phyloP scores from a whole-genome alignment of 306 rosid species.

The Neltuma alba region DNA sequence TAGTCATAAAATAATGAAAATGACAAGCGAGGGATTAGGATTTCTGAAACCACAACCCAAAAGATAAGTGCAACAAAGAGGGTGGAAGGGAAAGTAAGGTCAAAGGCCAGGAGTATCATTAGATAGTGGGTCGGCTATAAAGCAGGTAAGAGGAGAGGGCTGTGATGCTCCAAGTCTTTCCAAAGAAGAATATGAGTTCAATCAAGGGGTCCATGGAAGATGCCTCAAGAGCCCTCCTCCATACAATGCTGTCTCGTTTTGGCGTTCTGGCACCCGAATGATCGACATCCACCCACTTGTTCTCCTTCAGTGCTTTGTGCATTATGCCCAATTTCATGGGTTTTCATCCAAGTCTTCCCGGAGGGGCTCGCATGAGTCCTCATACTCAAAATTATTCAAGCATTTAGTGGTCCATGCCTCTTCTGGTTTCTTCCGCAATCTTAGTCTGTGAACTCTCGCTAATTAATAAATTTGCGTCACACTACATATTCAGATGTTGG shows the following conservation, averaged over 20 bases:
- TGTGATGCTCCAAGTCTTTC: neutral
- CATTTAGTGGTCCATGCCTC: neutral
- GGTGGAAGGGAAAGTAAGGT: neutral
- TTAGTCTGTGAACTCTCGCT: neutral
- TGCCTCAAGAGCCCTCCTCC: conserved; percentile 38
- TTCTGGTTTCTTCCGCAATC: neutral
- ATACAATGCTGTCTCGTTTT: conserved; percentile 1
- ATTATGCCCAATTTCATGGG: conserved; percentile 21
- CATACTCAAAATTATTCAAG: neutral
- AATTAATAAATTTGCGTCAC: neutral
- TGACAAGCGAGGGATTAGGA: conserved; percentile 17
- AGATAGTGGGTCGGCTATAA: conserved; percentile 38
- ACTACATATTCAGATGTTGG: neutral
- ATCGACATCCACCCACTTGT: neutral
- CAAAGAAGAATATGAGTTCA: neutral
- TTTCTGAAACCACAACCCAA: neutral
- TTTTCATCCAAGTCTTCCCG: neutral
- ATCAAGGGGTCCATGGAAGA: conserved; percentile 39
- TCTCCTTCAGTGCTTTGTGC: conserved; percentile 32
- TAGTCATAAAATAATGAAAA: neutral
- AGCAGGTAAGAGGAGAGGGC: conserved; percentile 4
- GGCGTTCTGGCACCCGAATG: neutral
- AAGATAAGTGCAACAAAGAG: neutral
- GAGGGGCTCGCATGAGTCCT: neutral
- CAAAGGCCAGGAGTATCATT: conserved; percentile 9